Conservation (phyloP, 2,329 filamentous ascomycete species). For the Pseudopithomyces chartarum region DNA sequence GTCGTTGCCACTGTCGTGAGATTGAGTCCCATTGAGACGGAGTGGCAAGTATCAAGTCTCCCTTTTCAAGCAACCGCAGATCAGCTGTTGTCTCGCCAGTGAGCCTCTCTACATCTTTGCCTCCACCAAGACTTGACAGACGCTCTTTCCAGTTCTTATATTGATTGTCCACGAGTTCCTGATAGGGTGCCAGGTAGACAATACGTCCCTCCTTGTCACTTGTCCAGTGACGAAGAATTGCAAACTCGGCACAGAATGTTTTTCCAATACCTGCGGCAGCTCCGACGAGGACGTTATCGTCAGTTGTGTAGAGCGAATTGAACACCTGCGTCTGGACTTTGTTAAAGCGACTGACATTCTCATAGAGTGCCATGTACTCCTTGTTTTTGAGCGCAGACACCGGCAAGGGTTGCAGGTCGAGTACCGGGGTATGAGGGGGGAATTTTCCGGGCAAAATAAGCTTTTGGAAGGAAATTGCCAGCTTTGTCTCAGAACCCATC, state of each 20-base stretch:
- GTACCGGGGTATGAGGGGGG: slow-evolving; percentile 86
- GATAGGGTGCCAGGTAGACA: slow-evolving; percentile 93
- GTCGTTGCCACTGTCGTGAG: slow-evolving; percentile 93
- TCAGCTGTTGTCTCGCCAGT: slow-evolving; percentile 92
- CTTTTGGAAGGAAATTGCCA: slow-evolving; percentile 94
- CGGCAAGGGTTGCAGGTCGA: slow-evolving; percentile 90
- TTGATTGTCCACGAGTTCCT: slow-evolving; percentile 85
- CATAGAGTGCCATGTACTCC: slow-evolving; percentile 81
- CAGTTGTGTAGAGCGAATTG: slow-evolving; percentile 86
- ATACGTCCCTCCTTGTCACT: slow-evolving; percentile 74
- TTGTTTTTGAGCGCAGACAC: slow-evolving; percentile 85
- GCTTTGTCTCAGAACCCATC: slow-evolving; percentile 96
- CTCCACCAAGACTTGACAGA: slow-evolving; percentile 72
- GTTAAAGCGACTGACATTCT: slow-evolving; percentile 88
- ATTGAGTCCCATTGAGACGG: slow-evolving; percentile 95
- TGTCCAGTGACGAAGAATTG: slow-evolving; percentile 86
- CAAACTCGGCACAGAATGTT: slow-evolving; percentile 95
- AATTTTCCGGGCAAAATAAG: slow-evolving; percentile 94
- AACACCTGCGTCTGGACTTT: slow-evolving; percentile 97
- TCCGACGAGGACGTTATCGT: slow-evolving; percentile 92
- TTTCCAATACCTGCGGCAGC: slow-evolving; percentile 96
- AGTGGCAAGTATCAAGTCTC: slow-evolving; percentile 89
- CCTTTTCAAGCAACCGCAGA: slow-evolving; percentile 82
- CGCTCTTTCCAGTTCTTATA: slow-evolving; percentile 85
- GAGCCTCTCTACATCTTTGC: slow-evolving; percentile 89